Base-by-base conservation (phyloP, 2,329 filamentous ascomycete species). In the Mariannaea elegans region DNA sequence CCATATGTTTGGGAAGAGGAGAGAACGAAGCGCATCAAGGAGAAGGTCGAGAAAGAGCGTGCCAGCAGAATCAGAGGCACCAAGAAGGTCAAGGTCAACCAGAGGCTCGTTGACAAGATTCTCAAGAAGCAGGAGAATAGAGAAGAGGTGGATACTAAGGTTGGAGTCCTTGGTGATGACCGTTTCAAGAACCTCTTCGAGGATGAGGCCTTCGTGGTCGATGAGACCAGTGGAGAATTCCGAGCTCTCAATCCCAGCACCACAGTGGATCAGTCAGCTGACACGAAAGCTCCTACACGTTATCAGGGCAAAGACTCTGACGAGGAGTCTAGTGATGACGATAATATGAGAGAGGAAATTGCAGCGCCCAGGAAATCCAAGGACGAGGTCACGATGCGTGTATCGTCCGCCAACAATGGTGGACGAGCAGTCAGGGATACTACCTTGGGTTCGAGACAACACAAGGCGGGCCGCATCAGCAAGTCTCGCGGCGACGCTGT, bases 81-180 rank as follows among this genome's bases (percentile, higher is more conserved):
- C 78, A 97, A 97, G 82, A 97, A 97, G 83, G 90, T 96, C 81
- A 98, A 97, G 83, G 93, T 99, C 80, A 99, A 99, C 76, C 88
- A 93, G 72, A 90, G 86, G 65, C 77, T 91, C 64, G 91, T 91
- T 61, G 90, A 94, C 73, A 93, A 91, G 75, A 85, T 86, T 66
- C 87, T 87, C 80, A 85, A 87, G 73, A 84, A 84, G 64, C 86
- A 87, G 70, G 87, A 87, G 70, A 86, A 82, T 72, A 82, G 85
- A 70, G 82, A 81, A 31, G 80, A 81, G 56, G 80, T 86, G 50
- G 87, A 89, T 62, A 80, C 81, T 52, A 81, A 82, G 65, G 87
- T 84, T 63, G 89, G 88, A 59, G 78, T 97, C 32, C 86, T 99
- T 53, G 87, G 87, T 59, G 95, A 99, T 75, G 84, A 88, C 49